phyloP scores from a whole-genome alignment of 352 stramenopile genomes.

The Lagenidium giganteum region DNA sequence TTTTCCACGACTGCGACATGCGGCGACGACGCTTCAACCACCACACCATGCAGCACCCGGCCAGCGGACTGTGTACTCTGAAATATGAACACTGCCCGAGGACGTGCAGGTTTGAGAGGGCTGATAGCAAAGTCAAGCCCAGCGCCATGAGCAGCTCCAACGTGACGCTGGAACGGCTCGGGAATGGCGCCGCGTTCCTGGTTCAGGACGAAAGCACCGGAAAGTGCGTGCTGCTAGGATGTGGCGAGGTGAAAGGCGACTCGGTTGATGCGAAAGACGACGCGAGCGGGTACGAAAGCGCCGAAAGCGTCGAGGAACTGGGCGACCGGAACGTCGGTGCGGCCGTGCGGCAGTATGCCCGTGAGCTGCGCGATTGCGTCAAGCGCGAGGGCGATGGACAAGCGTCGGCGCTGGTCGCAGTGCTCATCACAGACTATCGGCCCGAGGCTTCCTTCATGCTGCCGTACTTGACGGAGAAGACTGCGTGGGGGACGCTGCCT shows the following conservation, averaged over 20 bases:
- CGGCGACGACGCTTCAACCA: no score
- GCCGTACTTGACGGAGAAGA: conserved; percentile 67
- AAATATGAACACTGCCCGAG: no score
- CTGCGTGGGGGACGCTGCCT: no score
- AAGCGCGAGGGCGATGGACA: conserved; percentile 31
- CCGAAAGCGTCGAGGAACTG: conserved; percentile 19
- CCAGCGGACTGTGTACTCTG: no score
- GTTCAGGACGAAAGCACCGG: conserved; percentile 51
- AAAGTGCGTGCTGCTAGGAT: conserved; percentile 52
- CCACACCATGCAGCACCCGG: no score
- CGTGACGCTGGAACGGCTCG: conserved; percentile 58
- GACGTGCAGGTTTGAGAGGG: no score
- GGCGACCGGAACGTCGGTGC: conserved; percentile 8
- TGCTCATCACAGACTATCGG: conserved; percentile 67
- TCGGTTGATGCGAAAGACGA: conserved; percentile 30
- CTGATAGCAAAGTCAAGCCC: no score
- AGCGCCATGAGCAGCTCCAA: no score
- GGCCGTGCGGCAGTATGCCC: conserved; percentile 36
- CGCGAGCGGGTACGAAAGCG: conserved; percentile 26
- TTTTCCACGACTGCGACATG: no score
- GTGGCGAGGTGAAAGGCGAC: conserved; percentile 32
- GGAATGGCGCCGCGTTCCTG: conserved; percentile 59
- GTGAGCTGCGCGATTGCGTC: conserved; percentile 50
- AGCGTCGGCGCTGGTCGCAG: conserved; percentile 34
- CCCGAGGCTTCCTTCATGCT: conserved; percentile 68